These are phyloP conservation scores for Glutinoglossum americanum DNA, from an alignment of 495 filamentous ascomycete species.

Conservation along the genomic window DNA sequence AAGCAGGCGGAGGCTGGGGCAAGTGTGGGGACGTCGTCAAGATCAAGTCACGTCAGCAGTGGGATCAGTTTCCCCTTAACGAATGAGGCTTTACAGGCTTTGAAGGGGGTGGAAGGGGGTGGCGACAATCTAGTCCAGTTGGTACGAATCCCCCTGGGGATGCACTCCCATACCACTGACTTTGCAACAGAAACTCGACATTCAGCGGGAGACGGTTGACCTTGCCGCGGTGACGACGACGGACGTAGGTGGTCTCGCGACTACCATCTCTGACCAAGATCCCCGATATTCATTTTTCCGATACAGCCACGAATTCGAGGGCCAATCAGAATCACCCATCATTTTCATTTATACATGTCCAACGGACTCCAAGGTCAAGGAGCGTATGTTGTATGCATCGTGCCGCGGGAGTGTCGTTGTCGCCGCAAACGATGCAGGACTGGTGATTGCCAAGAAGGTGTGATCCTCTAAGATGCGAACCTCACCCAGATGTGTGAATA, in stretches of 20 bases:
- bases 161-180: neutral
- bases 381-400: slow-evolving; percentile 85
- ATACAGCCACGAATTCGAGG: slow-evolving; percentile 32
- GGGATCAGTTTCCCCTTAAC: slow-evolving; percentile 41
- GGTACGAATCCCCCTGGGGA: slow-evolving; percentile 25
- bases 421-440: slow-evolving; percentile 45
- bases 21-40: slow-evolving; percentile 41
- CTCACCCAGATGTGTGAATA: neutral
- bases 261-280: slow-evolving; percentile 52
- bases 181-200: slow-evolving; percentile 39
- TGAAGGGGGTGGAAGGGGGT: slow-evolving; percentile 34
- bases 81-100: slow-evolving; percentile 41
- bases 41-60: slow-evolving; percentile 31
- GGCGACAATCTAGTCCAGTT: slow-evolving; percentile 52
- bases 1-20: slow-evolving; percentile 63
- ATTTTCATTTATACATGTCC: slow-evolving; percentile 95
- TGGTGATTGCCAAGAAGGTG: slow-evolving; percentile 58
- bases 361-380: slow-evolving; percentile 56
- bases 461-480: too few relatives aligned
- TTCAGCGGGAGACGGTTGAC: slow-evolving; percentile 54
- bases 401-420: slow-evolving; percentile 50
- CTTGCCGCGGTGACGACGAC: slow-evolving; percentile 25
- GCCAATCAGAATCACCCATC: slow-evolving; percentile 36
- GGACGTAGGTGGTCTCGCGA: slow-evolving; percentile 16
- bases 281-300: slow-evolving; percentile 85